phyloP scores from a whole-genome alignment of 2,329 filamentous ascomycete species.

The Epichloe bromicola region DNA sequence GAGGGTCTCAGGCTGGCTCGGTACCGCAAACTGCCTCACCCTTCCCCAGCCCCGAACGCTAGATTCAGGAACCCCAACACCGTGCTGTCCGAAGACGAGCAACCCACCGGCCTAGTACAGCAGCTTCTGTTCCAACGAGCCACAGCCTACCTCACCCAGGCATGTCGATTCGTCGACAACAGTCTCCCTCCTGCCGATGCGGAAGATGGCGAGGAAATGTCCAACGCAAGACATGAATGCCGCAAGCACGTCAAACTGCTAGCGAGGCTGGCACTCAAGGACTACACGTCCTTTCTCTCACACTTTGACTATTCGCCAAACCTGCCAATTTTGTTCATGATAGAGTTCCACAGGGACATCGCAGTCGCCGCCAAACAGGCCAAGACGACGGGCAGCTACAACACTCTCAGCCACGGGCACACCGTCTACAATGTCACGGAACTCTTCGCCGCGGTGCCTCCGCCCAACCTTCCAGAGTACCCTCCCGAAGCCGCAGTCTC shows the following conservation, averaged over 20 bases:
- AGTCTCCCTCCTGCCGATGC: slow-evolving; percentile 27
- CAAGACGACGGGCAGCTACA: neutral
- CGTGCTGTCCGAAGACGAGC: slow-evolving; percentile 30
- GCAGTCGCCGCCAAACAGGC: slow-evolving; percentile 17
- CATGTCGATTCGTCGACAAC: slow-evolving; percentile 49
- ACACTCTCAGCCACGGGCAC: slow-evolving; percentile 17
- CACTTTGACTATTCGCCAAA: slow-evolving; percentile 70
- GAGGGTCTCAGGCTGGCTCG: slow-evolving; percentile 46
- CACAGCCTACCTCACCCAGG: slow-evolving; percentile 57
- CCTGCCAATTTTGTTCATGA: slow-evolving; percentile 28
- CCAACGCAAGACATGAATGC: slow-evolving; percentile 12
- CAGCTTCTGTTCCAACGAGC: slow-evolving; percentile 69
- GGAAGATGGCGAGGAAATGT: neutral
- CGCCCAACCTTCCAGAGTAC: slow-evolving; percentile 53
- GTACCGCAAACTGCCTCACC: slow-evolving; percentile 14
- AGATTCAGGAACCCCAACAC: slow-evolving; percentile 11
- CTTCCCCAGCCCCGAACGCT: neutral
- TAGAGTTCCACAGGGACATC: slow-evolving; percentile 44
- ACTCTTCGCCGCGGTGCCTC: slow-evolving; percentile 59
- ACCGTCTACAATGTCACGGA: slow-evolving; percentile 37
- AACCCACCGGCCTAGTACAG: slow-evolving; percentile 61
- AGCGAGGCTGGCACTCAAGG: slow-evolving; percentile 63
- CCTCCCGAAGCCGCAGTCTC: slow-evolving; percentile 29
- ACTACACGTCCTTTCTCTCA: slow-evolving; percentile 60
- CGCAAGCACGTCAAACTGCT: slow-evolving; percentile 59